Base-by-base conservation (phyloP, 1,139 yeast species). In the Wickerhamomyces sp. region DNA sequence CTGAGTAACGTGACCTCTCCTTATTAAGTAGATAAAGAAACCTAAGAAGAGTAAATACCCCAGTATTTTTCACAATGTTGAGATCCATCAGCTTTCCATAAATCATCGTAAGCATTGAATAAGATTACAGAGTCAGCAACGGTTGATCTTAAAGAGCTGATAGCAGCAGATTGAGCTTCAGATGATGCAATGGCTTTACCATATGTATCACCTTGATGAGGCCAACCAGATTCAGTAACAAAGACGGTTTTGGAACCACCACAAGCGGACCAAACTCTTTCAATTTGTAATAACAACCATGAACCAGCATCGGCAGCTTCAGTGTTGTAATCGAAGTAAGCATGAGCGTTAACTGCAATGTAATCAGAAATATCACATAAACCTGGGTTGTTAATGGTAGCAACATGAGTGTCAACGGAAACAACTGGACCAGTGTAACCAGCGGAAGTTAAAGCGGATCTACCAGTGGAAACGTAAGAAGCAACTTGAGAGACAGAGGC, bases 151-250 rank as follows among this genome's bases (percentile, higher is more conserved):
- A 85, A 76, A 47, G 86, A 73, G 46, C 71, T 59, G 47, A 85
- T 65, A 40, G 91, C 90, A 45, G 77, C 64, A 36, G 69, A 56
- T 67, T 84, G 91, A 68, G 84, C 84, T 26, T 65, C 65, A 48
- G 69, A 59, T n/a, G 88, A 81, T 39, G 93, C 88, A 46, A 84
- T 81, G 60, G 89, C 85, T 51, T 66, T 72, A 64, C 89, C 89
- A 60, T 71, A 75, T 47, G 78, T 67, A 56, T 76, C 69, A 65
- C 93, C 93, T 59, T 75, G 64, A 41, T 84, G 78, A 60, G 94
- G 94, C 93, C 93, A 85, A 46, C 94, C 94, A 45, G 89, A 76
- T 69, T 85, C 94, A 43, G 86, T 78, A 58, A 84, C 79, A 57
- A 82, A 66, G 44, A 82, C 78, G 36, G 64, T 56, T 68, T 84